Evolutionary conservation across 2,329 filamentous ascomycete genomes (phyloP).

Genomic region (Exophiala aquamarina): DNA sequence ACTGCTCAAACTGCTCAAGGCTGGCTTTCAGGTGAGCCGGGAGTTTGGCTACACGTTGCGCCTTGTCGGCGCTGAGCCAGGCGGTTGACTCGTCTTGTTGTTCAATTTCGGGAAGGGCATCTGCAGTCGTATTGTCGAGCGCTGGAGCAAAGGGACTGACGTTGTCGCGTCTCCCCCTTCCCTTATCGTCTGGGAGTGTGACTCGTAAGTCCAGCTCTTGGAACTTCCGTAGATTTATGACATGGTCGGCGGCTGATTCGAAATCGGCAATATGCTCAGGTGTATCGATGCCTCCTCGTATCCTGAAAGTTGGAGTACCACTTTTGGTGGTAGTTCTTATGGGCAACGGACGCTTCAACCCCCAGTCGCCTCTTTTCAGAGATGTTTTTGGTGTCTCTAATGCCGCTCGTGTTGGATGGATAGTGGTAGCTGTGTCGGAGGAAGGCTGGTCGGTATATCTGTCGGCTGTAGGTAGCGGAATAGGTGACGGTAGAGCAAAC

Average conservation of each 20-base stretch:
- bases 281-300: constrained; percentile 73
- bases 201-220: constrained; percentile 72
- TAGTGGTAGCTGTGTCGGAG: constrained; percentile 70
- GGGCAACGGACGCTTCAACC: constrained; percentile 81
- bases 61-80: constrained; percentile 10
- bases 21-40: constrained; percentile 20
- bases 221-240: constrained; percentile 79
- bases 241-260: constrained; percentile 76
- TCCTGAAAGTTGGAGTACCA: constrained; percentile 71
- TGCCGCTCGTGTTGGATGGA: constrained; percentile 78
- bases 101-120: neutral
- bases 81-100: constrained; percentile 9
- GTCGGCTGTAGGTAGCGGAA: constrained; percentile 61
- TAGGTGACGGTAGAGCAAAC: constrained; percentile 78
- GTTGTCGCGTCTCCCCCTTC: constrained; percentile 3
- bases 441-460: constrained; percentile 49
- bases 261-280: constrained; percentile 89
- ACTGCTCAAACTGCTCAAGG: constrained; percentile 13
- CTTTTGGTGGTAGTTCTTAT: constrained; percentile 70
- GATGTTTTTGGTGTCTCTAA: constrained; percentile 76
- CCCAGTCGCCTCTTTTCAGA: constrained; percentile 81
- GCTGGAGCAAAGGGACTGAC: constrained; percentile 34
- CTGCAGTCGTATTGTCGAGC: constrained; percentile 25
- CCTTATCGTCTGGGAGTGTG: constrained; percentile 14
- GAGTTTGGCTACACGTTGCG: constrained; percentile 19